Conservation (phyloP, 148 eudicot species). For the Silene latifolia region DNA sequence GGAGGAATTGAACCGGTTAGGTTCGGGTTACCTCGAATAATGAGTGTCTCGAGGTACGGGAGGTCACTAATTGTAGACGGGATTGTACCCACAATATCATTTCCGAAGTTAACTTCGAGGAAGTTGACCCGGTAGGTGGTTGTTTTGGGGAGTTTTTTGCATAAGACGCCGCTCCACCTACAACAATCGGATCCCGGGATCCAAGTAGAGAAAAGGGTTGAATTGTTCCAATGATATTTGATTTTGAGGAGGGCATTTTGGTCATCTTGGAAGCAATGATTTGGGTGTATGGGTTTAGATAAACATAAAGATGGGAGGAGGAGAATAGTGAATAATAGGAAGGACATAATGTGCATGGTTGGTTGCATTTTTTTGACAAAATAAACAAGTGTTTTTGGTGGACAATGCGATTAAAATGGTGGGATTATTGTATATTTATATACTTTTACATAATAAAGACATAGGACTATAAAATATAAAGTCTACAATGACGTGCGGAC, state of each 20-base stretch:
- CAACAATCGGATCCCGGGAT: constrained; percentile 28
- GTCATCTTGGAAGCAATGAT: constrained; percentile 41
- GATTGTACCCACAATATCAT: constrained; percentile 32
- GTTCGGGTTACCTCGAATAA: constrained; percentile 28
- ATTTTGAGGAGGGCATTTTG: constrained; percentile 36
- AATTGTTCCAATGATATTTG: constrained; percentile 25
- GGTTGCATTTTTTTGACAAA: no score
- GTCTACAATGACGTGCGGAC: no score
- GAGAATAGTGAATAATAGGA: constrained; percentile 1
- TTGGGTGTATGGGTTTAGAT: constrained; percentile 18
- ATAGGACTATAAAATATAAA: no score
- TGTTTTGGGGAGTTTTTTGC: constrained; percentile 30
- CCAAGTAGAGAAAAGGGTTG: constrained; percentile 37
- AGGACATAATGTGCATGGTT: not conserved
- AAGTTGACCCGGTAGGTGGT: constrained; percentile 32
- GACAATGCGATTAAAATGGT: no score
- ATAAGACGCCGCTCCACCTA: constrained; percentile 33
- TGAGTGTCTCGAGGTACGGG: constrained; percentile 36
- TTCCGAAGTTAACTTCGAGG: constrained; percentile 25
- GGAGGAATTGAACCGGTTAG: constrained; percentile 44
- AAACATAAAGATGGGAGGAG: constrained; percentile 11
- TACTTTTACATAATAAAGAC: no score
- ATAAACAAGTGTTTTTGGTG: no score
- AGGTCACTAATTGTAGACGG: constrained; percentile 36
- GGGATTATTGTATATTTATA: no score